Conservation (phyloP, 768 basidiomycete genomes). For the Amanita pseudoporphyria region DNA sequence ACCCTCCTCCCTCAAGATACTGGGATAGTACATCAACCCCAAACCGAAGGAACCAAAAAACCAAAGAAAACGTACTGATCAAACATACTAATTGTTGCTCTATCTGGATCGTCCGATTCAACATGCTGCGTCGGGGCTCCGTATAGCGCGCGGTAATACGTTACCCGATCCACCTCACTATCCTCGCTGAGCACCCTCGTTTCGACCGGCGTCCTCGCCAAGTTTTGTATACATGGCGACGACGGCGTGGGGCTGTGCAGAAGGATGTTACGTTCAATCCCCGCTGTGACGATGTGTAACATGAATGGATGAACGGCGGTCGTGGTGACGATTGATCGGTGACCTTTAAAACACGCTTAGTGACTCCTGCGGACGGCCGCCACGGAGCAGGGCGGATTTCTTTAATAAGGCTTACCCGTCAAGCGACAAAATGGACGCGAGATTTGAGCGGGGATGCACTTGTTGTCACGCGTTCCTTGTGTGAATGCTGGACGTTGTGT, state of each 20-base stretch:
- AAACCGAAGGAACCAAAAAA: background rate
- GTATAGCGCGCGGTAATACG: constrained; percentile 27
- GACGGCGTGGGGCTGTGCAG: constrained; percentile 57
- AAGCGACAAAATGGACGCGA: constrained; percentile 52
- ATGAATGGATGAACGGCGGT: constrained; percentile 63
- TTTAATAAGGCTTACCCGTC: constrained; percentile 29
- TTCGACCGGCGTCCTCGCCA: constrained; percentile 34
- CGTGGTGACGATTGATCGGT: constrained; percentile 71
- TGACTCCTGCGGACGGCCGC: background rate
- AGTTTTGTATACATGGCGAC: constrained; percentile 41
- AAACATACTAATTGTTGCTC: constrained; percentile 51
- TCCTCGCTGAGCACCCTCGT: constrained; percentile 36
- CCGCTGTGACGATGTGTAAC: constrained; percentile 57
- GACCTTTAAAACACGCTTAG: constrained; percentile 30
- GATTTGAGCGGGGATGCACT: constrained; percentile 54
- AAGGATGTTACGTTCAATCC: constrained; percentile 61
- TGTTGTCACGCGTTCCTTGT: constrained; percentile 24
- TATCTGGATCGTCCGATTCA: constrained; percentile 26
- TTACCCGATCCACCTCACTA: constrained; percentile 22
- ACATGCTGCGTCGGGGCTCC: constrained; percentile 19
- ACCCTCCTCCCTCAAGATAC: constrained; percentile 53
- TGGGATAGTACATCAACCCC: constrained; percentile 16
- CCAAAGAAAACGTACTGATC: constrained; percentile 49
- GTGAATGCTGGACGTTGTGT: constrained; percentile 32
- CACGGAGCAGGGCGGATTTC: background rate